Evolutionary conservation across 2,329 filamentous ascomycete genomes (phyloP).

Genomic region (Phialocephala sp.): DNA sequence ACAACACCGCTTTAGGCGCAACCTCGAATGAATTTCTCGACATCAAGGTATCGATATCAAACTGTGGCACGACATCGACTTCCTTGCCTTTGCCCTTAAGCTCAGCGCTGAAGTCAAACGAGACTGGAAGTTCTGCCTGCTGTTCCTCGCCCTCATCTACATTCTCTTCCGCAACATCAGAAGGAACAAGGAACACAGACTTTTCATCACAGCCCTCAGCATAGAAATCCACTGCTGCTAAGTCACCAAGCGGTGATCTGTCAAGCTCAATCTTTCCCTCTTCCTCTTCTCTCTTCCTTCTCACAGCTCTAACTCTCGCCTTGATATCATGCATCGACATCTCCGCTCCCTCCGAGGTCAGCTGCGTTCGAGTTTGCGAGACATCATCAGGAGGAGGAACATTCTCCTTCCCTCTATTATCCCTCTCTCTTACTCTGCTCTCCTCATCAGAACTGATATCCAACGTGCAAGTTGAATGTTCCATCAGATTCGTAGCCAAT

Average conservation of each 20-base stretch:
- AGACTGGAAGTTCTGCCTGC: slow-evolving; percentile 26
- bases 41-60: slow-evolving; percentile 47
- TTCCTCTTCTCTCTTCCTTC: slow-evolving; percentile 45
- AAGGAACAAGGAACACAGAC: slow-evolving; percentile 66
- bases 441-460: slow-evolving; percentile 93
- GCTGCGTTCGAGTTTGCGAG: slow-evolving; percentile 55
- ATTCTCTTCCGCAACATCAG: slow-evolving; percentile 52
- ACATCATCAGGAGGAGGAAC: slow-evolving; percentile 75
- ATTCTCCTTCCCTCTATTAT: slow-evolving; percentile 88
- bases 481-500: slow-evolving; percentile 89
- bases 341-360: slow-evolving; percentile 19
- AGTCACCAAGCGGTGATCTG: slow-evolving; percentile 69
- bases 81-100: slow-evolving; percentile 38
- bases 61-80: slow-evolving; percentile 30
- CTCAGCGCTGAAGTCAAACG: slow-evolving; percentile 40
- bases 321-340: slow-evolving; percentile 41
- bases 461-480: slow-evolving; percentile 84
- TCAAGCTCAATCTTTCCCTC: slow-evolving; percentile 69
- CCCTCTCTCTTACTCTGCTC: slow-evolving; percentile 55
- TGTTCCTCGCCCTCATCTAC: slow-evolving; percentile 47
- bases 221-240: slow-evolving; percentile 72
- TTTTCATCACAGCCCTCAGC: slow-evolving; percentile 67
- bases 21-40: slow-evolving; percentile 44
- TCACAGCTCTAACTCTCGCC: slow-evolving; percentile 40
- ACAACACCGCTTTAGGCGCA: slow-evolving; percentile 52